These are phyloP conservation scores for Leccinum brunneo-olivaceum DNA, from an alignment of 1,284 basidiomycete genomes.

Conservation along the genomic window DNA sequence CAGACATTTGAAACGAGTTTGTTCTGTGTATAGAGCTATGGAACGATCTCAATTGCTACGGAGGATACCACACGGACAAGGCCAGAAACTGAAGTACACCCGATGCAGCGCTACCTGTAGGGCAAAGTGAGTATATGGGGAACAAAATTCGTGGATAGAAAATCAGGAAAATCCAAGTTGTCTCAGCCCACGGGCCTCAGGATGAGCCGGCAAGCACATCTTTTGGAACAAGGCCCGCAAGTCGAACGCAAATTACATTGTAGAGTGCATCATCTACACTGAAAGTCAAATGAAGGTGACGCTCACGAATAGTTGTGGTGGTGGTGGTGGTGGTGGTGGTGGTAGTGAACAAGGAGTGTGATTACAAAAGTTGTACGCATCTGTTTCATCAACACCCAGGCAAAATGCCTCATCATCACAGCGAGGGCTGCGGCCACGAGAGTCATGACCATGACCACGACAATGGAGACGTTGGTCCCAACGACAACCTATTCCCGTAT, in stretches of 20 bases:
- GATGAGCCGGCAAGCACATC: slow-evolving; percentile 65
- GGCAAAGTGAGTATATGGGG: slow-evolving; percentile 10
- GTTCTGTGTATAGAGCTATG: slow-evolving; percentile 14
- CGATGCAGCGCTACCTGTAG: background rate
- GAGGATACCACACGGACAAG: slow-evolving; percentile 11
- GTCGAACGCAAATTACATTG: slow-evolving; percentile 85
- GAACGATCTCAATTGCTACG: slow-evolving; percentile 16
- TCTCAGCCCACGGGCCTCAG: slow-evolving; percentile 67
- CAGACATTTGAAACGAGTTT: slow-evolving; percentile 21
- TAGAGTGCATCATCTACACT: slow-evolving; percentile 47
- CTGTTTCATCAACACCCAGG: background rate
- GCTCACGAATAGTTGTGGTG: slow-evolving; percentile 22
- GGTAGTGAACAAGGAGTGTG: background rate
- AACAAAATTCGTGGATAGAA: slow-evolving; percentile 6
- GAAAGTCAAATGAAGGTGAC: background rate
- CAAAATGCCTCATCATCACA: slow-evolving; percentile 44
- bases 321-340: slow-evolving; percentile 1
- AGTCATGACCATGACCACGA: slow-evolving; percentile 50
- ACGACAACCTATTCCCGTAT: slow-evolving; percentile 62
- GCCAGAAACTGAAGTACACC: slow-evolving; percentile 6
- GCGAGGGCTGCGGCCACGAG: slow-evolving; percentile 51
- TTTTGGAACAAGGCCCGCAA: slow-evolving; percentile 54
- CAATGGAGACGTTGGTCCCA: slow-evolving; percentile 43
- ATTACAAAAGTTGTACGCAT: slow-evolving; percentile 18
- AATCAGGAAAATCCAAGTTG: slow-evolving; percentile 45